phyloP scores from a whole-genome alignment of 371 early-diverging fungal species.

The Encephalitozoon intestinalis region DNA sequence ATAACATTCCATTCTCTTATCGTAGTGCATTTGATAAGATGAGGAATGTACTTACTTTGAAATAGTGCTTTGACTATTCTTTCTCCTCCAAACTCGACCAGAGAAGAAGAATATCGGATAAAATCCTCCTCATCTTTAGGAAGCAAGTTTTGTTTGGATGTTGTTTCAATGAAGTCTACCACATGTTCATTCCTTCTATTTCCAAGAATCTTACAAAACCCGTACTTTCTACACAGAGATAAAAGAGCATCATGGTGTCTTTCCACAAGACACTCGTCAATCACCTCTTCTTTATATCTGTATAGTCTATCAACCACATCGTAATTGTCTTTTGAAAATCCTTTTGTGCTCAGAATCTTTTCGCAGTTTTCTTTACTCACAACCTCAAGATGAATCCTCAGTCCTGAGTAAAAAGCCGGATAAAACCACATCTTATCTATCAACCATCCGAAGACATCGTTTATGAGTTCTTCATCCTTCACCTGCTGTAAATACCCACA shows the following conservation, averaged over 20 bases:
- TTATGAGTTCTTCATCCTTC: not conserved
- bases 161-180: not conserved
- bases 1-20: not conserved
- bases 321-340: not conserved
- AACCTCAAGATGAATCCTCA: not conserved
- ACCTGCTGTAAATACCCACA: not conserved
- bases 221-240: not conserved
- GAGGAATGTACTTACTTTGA: not conserved
- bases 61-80: conserved; percentile 2
- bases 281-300: not conserved
- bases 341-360: not conserved
- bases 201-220: not conserved
- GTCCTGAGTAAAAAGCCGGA: not conserved
- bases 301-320: not conserved
- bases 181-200: not conserved
- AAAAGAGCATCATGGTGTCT: not conserved
- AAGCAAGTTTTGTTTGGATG: not conserved
- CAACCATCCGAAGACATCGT: not conserved
- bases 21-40: not conserved
- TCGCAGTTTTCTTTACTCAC: not conserved
- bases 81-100: not conserved
- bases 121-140: not conserved
- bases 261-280: conserved; percentile 5
- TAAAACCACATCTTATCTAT: not conserved
- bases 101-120: not conserved